phyloP scores from a whole-genome alignment of 2,329 filamentous ascomycete species.

The Fusarium humuli region DNA sequence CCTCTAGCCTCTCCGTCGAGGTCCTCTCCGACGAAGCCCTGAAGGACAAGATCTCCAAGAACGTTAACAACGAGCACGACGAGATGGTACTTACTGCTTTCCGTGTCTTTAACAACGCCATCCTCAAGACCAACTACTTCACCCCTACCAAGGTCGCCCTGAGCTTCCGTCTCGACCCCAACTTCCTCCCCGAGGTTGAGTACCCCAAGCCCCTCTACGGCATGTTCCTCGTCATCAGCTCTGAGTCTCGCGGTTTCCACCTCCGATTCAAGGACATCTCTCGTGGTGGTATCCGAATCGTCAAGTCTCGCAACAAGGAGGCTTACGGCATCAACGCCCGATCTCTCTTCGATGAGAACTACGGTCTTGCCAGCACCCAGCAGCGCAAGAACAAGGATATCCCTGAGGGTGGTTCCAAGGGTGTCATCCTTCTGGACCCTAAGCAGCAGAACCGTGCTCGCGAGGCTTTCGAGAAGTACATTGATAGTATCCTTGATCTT shows the following conservation, averaged over 20 bases:
- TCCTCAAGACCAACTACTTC: slow-evolving; percentile 97
- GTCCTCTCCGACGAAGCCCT: slow-evolving; percentile 81
- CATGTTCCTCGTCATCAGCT: slow-evolving; percentile 98
- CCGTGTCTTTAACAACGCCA: slow-evolving; percentile 91
- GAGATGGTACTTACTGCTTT: slow-evolving; percentile 98
- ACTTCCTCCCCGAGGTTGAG: slow-evolving; percentile 89
- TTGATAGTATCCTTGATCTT: slow-evolving; percentile 96
- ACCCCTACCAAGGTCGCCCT: slow-evolving; percentile 98
- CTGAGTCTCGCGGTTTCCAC: slow-evolving; percentile 97
- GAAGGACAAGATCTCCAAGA: slow-evolving; percentile 80
- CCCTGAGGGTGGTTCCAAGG: slow-evolving; percentile 96
- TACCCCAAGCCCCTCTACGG: slow-evolving; percentile 95
- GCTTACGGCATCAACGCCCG: slow-evolving; percentile 96
- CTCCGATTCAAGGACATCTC: slow-evolving; percentile 97
- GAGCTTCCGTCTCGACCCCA: slow-evolving; percentile 92
- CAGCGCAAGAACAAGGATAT: slow-evolving; percentile 99
- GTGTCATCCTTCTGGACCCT: slow-evolving; percentile 93
- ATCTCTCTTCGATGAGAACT: slow-evolving; percentile 98
- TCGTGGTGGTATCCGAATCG: slow-evolving; percentile 96
- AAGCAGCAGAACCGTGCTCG: slow-evolving; percentile 92
- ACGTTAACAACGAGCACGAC: slow-evolving; percentile 92
- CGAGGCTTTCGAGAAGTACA: slow-evolving; percentile 99
- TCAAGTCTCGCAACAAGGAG: slow-evolving; percentile 97
- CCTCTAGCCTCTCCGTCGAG: slow-evolving; percentile 69
- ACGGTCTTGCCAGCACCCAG: slow-evolving; percentile 96